Base-by-base conservation (phyloP, 2,329 filamentous ascomycete species). In the Plectosphaerella plurivora region DNA sequence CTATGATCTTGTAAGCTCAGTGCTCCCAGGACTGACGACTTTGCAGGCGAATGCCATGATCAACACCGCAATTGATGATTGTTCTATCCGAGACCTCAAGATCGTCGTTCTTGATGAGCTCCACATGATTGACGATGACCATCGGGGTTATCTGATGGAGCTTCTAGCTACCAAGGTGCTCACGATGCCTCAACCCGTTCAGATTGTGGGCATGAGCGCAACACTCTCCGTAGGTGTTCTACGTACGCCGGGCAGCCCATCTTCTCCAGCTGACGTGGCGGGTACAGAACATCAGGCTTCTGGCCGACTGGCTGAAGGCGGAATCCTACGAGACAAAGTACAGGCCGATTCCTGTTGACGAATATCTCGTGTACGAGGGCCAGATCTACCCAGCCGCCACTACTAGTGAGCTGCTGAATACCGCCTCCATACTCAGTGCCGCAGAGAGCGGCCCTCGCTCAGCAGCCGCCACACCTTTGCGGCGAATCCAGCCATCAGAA, bases 101-200 rank as follows among this genome's bases (percentile, higher is more conserved):
- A 73, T 84, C 11, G 81, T 91, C 16, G 86, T 91, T 14, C 73
- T 91, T 35, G 88, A 92, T 60, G 88, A 92, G 63, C 71, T 91
- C n/a, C 88, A 92, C 64, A 91, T 92, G 87, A 76, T 91, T 45
- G 85, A 90, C 59, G 88, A 91, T 63, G 85, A 87, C 56, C 80
- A 86, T 58, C 82, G 88, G 12, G 88, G 88, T 4, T 91, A 91
- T 63, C 74, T 91, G 1, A 72, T 91, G 51, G 88, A 92, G 63
- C 72, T 91, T 6, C 82, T 90, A 68, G 83, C 85, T 5, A 88
- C 87, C 4, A 91, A 91, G 62, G 63, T 91, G 28, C 69, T 90
- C n/a, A 79, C 83, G 52, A 68, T 91, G 20, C 84, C 82, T 24
- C 81, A 88, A 53, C 69, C 76, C 22, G 75, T 89, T 16, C 88